A percentile compares a stretch with the other conserved stretches of the same genome.
phyloP scores from a whole-genome alignment of 495 filamentous ascomycete species.

The Xylaria bambusicola region DNA sequence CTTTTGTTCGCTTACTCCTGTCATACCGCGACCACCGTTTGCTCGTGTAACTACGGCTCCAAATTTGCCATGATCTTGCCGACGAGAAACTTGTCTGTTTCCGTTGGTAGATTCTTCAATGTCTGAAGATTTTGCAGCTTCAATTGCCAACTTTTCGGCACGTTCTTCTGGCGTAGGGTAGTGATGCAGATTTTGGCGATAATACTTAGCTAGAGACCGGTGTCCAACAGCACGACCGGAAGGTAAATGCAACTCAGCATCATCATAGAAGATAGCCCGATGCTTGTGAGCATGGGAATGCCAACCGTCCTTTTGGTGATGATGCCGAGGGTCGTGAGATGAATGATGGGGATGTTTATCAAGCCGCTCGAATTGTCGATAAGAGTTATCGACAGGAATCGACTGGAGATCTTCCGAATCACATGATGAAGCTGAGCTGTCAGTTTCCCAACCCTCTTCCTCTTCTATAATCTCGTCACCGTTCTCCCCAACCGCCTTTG shows the following conservation, averaged over 20 bases:
- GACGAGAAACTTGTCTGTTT: constrained; percentile 34
- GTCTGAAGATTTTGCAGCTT: constrained; percentile 42
- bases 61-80: constrained; percentile 48
- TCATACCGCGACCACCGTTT: constrained; percentile 74
- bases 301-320: constrained; percentile 69
- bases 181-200: constrained; percentile 86
- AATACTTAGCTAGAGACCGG: constrained; percentile 81
- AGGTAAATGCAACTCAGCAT: constrained; percentile 93
- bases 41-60: constrained; percentile 61
- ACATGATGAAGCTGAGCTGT: constrained; percentile 79
- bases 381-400: constrained; percentile 66
- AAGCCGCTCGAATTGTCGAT: constrained; percentile 61
- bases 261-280: constrained; percentile 79
- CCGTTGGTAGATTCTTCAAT: constrained; percentile 31
- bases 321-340: constrained; percentile 61
- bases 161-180: constrained; percentile 73
- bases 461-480: constrained; percentile 57
- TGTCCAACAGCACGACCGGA: constrained; percentile 89
- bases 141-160: constrained; percentile 56
- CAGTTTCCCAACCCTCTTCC: constrained; percentile 85
- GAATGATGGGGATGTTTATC: constrained; percentile 67
- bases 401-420: constrained; percentile 74
- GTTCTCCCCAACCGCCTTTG: constrained; percentile 50
- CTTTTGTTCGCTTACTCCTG: constrained; percentile 70
- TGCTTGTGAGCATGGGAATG: constrained; percentile 70